Evolutionary conservation across 2,329 filamentous ascomycete species (phyloP).

Genomic region (Huntiella decipiens): DNA sequence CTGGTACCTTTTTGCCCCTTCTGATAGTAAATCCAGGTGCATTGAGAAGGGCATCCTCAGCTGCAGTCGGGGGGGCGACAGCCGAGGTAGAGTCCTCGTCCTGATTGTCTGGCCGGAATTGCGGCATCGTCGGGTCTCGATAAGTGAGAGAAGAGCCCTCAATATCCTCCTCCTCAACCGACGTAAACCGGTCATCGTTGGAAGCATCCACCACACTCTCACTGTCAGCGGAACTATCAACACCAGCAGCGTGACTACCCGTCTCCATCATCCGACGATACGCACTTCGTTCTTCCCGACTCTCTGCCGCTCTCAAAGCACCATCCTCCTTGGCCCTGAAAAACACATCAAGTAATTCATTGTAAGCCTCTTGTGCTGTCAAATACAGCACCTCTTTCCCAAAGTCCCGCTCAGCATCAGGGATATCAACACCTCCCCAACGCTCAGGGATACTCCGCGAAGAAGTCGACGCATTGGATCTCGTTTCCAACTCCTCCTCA

Average conservation of each 20-base stretch:
- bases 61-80: neutral
- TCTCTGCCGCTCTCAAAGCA: constrained; percentile 47
- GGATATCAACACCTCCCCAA: constrained; percentile 65
- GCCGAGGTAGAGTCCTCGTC: constrained; percentile 6
- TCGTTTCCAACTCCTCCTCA: constrained; percentile 32
- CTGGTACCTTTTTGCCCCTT: too few species aligned
- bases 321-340: constrained; percentile 68
- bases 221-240: neutral
- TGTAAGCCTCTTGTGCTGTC: constrained; percentile 79
- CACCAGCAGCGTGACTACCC: constrained; percentile 12
- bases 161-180: neutral
- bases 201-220: neutral
- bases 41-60: neutral
- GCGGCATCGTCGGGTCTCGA: constrained; percentile 46
- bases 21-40: neutral
- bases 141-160: constrained; percentile 12
- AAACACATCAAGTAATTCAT: constrained; percentile 72
- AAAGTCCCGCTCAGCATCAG: constrained; percentile 61
- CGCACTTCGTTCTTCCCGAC: constrained; percentile 39
- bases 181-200: neutral
- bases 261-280: constrained; percentile 31
- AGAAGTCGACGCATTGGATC: constrained; percentile 54
- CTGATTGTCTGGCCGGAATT: constrained; percentile 42
- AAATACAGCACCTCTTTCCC: constrained; percentile 83
- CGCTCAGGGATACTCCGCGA: constrained; percentile 54